phyloP scores from a whole-genome alignment of 345 rosid genomes.

The Acer campestre region DNA sequence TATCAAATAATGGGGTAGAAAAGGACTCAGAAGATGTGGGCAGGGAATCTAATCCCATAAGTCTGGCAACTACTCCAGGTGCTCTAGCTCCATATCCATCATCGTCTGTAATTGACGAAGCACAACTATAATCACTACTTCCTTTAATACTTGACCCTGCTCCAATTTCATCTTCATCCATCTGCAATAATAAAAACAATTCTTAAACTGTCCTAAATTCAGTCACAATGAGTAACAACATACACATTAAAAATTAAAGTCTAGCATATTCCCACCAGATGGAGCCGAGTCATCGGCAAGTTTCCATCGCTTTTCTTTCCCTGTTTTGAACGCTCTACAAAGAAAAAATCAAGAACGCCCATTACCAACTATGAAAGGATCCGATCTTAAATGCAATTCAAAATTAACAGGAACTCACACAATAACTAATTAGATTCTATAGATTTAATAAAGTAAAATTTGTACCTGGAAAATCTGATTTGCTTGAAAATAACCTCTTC shows the following conservation, averaged over 20 bases:
- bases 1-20: constrained; percentile 59
- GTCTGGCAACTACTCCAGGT: constrained; percentile 93
- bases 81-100: constrained; percentile 78
- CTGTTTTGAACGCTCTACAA: constrained; percentile 55
- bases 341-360: constrained; percentile 9
- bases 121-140: constrained; percentile 76
- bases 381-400: not conserved
- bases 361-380: constrained; percentile 13
- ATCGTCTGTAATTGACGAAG: constrained; percentile 91
- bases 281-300: constrained; percentile 59
- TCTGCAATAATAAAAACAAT: constrained; percentile 39
- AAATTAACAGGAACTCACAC: not conserved
- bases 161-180: constrained; percentile 67
- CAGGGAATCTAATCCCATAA: constrained; percentile 91
- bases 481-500: constrained; percentile 87
- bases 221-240: constrained; percentile 10
- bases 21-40: constrained; percentile 67
- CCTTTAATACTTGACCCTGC: constrained; percentile 52
- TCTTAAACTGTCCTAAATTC: constrained; percentile 9
- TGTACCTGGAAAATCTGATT: constrained; percentile 67
- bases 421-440: not conserved
- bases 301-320: constrained; percentile 67
- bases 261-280: constrained; percentile 37
- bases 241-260: not conserved
- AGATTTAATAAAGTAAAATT: not conserved